Evolutionary conservation across 768 basidiomycete genomes (phyloP), one percentile per base, ranked within the genome.

Genomic region (Trametopsis cervina): DNA sequence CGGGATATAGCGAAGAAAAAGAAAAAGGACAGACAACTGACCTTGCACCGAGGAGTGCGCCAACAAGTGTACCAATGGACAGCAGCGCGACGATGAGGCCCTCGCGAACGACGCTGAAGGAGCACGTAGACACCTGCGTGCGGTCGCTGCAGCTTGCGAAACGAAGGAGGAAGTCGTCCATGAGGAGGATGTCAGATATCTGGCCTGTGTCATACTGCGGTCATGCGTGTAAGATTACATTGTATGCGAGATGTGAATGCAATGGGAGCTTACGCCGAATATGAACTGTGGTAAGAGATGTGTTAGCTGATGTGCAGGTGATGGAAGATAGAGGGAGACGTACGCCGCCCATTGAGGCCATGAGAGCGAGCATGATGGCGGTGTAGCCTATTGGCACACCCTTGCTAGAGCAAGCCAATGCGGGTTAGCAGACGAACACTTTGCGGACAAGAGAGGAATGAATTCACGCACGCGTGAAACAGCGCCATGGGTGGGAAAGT

Each of bases 171-270:
- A 86, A 86, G 63, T 85, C 80, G 10, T 73, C 60, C 83, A 88
- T 85, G 63, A 85, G 66, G 22, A 85, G 67, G 55, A 89, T 83
- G 60, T 84, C 83, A 44, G 80, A 80, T 53, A 89, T 88, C 62
- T 88, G 85, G 21, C 85, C 85, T 11, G 83, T 86, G 61, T 85
- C 82, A 54, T 84, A 83, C 67, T 72, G 44, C 18, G 27, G n/a
- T n/a, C n/a, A n/a, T n/a, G n/a, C n/a, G n/a, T n/a, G n/a, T n/a
- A 23, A 53, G 9, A 38, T 1, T 12, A 57, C 13, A 40, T 40
- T n/a, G 20, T 22, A 42, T 13, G 25, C 13, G 40, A n/a, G 20
- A 24, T 37, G 39, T 23, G n/a, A 20, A 21, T 23, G 33, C 15
- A 18, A 22, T 26, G 27, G 12, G 33, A 49, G 29, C 64, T 36